phyloP scores from a whole-genome alignment of 78 protist genomes.

The Cavenderia fasciculata region DNA sequence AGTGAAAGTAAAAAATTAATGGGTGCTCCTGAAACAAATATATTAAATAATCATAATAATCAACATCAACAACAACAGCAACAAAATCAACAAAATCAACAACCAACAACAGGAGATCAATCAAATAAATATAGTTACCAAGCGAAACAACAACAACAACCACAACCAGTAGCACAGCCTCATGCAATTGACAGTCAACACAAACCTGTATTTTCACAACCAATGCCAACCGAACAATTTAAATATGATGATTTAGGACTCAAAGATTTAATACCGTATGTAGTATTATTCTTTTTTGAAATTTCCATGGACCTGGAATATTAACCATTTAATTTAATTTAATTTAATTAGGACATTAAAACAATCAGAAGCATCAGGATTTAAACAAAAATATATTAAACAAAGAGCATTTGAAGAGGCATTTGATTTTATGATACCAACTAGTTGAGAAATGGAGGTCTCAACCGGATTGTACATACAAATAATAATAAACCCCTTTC shows the following conservation, averaged over 20 bases:
- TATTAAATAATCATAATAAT: neutral
- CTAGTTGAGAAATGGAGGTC: no score
- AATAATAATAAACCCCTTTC: no score
- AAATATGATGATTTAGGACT: slow-evolving; percentile 46
- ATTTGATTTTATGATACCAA: neutral
- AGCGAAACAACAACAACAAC: neutral
- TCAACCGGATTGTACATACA: no score
- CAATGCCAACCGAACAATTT: slow-evolving; percentile 29
- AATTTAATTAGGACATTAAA: slow-evolving; percentile 1
- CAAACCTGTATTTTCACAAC: neutral
- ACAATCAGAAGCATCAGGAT: slow-evolving; percentile 70
- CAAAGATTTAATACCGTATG: slow-evolving; percentile 11
- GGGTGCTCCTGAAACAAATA: neutral
- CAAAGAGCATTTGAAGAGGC: slow-evolving; percentile 66
- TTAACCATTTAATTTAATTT: neutral
- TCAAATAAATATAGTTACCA: neutral
- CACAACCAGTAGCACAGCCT: slow-evolving; percentile 13
- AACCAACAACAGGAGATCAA: neutral
- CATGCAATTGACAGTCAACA: neutral
- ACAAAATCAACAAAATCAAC: slow-evolving; percentile 13
- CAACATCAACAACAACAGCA: neutral
- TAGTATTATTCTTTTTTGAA: neutral
- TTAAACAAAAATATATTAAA: slow-evolving; percentile 54
- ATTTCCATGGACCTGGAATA: neutral
- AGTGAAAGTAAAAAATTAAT: neutral